phyloP scores from a whole-genome alignment of 2,329 filamentous ascomycete genomes.

The Proliferodiscus dingleyae region DNA sequence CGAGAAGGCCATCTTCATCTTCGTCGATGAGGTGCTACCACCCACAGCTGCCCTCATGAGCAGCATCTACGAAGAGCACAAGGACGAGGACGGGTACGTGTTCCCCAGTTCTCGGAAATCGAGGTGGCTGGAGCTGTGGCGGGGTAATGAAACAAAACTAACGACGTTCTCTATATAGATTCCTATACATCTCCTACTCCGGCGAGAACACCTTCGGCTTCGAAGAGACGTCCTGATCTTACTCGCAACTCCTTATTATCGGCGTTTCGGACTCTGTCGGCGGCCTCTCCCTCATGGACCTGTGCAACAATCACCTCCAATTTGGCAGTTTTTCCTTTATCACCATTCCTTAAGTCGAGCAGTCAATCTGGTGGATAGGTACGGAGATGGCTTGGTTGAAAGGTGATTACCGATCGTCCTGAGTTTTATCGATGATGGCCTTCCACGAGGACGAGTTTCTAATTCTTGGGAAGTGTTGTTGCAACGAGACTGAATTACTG shows the following conservation, averaged over 20 bases:
- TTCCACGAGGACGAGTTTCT: neutral
- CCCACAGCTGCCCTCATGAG: conserved; percentile 98
- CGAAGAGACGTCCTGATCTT: conserved; percentile 29
- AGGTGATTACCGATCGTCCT: neutral
- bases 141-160: conserved; percentile 4
- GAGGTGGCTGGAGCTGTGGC: conserved; percentile 4
- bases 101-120: conserved; percentile 16
- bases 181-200: conserved; percentile 98
- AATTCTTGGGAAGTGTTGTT: neutral
- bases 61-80: conserved; percentile 99
- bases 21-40: conserved; percentile 95
- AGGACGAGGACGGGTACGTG: conserved; percentile 64
- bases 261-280: conserved; percentile 12
- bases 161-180: conserved; percentile 17
- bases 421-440: neutral
- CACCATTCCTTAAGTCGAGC: conserved; percentile 12
- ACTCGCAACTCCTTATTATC: conserved; percentile 1
- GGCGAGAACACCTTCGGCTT: conserved; percentile 97
- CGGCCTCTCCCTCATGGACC: neutral
- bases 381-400: neutral
- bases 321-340: conserved; percentile 19
- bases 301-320: conserved; percentile 3
- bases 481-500: neutral
- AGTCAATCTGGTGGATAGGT: neutral
- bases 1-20: conserved; percentile 99